Percentiles rank a stretch among this genome's conserved stretches.
Conservation (phyloP, 768 basidiomycete genomes). For the Lentinula sp. region DNA sequence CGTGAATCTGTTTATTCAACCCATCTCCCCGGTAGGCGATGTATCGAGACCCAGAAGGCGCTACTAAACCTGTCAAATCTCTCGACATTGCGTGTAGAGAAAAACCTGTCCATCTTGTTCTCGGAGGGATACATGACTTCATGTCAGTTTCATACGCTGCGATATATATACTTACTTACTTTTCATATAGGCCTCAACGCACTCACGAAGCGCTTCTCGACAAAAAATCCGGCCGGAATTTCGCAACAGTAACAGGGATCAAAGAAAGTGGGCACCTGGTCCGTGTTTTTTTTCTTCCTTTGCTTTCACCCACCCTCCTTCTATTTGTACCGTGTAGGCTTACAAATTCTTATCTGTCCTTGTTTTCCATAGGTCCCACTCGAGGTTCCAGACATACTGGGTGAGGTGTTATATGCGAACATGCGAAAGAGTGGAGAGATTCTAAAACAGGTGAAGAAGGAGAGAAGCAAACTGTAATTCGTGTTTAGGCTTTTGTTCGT, state of each 20-base stretch:
- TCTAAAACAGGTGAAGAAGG: no score
- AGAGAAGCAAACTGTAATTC: not conserved
- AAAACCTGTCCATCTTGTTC: slow-evolving; percentile 47
- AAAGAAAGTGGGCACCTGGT: slow-evolving; percentile 23
- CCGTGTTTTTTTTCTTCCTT: slow-evolving; percentile 6
- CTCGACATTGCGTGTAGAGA: slow-evolving; percentile 32
- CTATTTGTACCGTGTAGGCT: not conserved
- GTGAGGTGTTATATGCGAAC: not conserved
- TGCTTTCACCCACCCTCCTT: slow-evolving; percentile 16
- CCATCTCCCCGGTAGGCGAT: slow-evolving; percentile 36
- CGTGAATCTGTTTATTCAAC: not conserved
- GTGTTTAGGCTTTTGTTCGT: not conserved
- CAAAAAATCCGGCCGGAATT: slow-evolving; percentile 25
- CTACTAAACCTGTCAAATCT: slow-evolving; percentile 43
- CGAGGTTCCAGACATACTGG: slow-evolving; percentile 4
- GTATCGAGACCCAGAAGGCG: slow-evolving; percentile 55
- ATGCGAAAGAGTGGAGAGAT: not conserved
- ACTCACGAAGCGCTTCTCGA: slow-evolving; percentile 30
- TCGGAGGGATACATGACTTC: slow-evolving; percentile 46
- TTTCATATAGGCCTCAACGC: slow-evolving; percentile 21
- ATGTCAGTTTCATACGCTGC: slow-evolving; percentile 31
- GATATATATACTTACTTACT: not conserved
- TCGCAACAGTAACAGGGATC: slow-evolving; percentile 24
- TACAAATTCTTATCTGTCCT: not conserved
- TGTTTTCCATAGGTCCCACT: not conserved